Conservation (phyloP, 2,329 filamentous ascomycete species). For the Alternaria ventricosa region DNA sequence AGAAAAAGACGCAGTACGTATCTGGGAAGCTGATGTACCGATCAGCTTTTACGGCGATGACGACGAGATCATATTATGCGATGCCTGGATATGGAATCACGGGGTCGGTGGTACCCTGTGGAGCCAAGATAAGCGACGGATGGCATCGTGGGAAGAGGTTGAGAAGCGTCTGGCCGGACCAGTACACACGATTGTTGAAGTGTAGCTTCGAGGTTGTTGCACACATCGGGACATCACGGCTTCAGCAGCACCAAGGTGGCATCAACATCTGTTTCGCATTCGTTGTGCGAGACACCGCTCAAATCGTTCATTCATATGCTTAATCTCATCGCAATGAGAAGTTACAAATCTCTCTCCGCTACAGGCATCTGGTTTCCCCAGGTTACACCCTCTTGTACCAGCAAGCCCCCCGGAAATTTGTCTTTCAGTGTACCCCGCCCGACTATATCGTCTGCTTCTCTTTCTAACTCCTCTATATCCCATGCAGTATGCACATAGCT, state of each 20-base stretch:
- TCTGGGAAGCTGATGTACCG: slow-evolving; percentile 40
- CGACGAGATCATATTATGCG: slow-evolving; percentile 29
- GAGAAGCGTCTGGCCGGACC: slow-evolving; percentile 16
- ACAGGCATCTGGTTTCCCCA: not conserved
- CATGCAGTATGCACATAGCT: not conserved
- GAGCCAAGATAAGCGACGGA: slow-evolving; percentile 26
- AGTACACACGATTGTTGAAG: slow-evolving; percentile 11
- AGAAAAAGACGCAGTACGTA: slow-evolving; percentile 24
- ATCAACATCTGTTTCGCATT: not conserved
- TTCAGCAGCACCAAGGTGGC: not conserved
- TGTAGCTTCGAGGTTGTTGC: not conserved
- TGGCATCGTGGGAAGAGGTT: slow-evolving; percentile 29
- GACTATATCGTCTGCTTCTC: not conserved
- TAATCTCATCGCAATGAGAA: not conserved
- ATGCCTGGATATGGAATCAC: slow-evolving; percentile 34
- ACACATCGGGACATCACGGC: not conserved
- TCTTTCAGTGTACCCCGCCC: not conserved
- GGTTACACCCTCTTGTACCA: not conserved
- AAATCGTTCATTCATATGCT: not conserved
- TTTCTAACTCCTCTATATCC: not conserved
- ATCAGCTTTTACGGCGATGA: slow-evolving; percentile 40
- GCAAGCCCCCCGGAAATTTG: not conserved
- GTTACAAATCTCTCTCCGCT: not conserved
- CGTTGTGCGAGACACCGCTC: not conserved
- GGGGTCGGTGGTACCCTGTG: slow-evolving; percentile 33